phyloP scores from a whole-genome alignment of 1,139 yeast genomes.

The Candida buenavistaensis region DNA sequence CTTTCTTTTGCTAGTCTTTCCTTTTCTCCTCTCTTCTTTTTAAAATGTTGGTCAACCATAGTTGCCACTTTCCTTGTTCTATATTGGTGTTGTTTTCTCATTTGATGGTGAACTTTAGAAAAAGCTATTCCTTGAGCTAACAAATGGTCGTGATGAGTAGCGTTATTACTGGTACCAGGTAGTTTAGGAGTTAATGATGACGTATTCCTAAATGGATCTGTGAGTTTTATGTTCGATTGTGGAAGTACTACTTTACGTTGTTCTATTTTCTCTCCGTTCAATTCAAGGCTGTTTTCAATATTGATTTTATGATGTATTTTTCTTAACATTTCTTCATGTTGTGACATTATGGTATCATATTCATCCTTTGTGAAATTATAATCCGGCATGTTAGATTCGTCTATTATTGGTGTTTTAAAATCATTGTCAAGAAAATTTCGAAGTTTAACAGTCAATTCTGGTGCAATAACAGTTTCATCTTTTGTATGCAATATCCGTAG shows the following conservation, averaged over 20 bases:
- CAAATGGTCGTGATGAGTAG: slow-evolving; percentile 70
- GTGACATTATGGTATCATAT: slow-evolving; percentile 29
- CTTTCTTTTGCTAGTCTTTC: slow-evolving; percentile 74
- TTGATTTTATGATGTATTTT: slow-evolving; percentile 32
- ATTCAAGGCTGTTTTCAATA: slow-evolving; percentile 38
- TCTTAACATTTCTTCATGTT: slow-evolving; percentile 32
- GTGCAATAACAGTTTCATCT: slow-evolving; percentile 22
- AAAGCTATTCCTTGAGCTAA: slow-evolving; percentile 74
- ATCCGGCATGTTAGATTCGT: slow-evolving; percentile 36
- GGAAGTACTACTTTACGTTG: slow-evolving; percentile 47
- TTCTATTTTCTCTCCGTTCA: slow-evolving; percentile 46
- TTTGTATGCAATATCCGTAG: slow-evolving; percentile 23
- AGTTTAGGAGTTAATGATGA: slow-evolving; percentile 41
- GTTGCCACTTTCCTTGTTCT: slow-evolving; percentile 72
- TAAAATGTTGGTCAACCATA: slow-evolving; percentile 86
- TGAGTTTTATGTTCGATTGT: slow-evolving; percentile 39
- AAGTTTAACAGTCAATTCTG: slow-evolving; percentile 42
- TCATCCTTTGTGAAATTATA: slow-evolving; percentile 36
- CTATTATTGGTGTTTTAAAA: slow-evolving; percentile 41
- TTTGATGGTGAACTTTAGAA: slow-evolving; percentile 69
- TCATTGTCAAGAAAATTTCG: slow-evolving; percentile 54
- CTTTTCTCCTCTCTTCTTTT: slow-evolving; percentile 82
- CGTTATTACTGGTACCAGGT: slow-evolving; percentile 41
- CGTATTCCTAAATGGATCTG: slow-evolving; percentile 42
- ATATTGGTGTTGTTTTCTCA: slow-evolving; percentile 64